These are phyloP conservation scores for Phytophthora chlamydospora DNA, from an alignment of 352 stramenopile genomes.

Conservation along the genomic window DNA sequence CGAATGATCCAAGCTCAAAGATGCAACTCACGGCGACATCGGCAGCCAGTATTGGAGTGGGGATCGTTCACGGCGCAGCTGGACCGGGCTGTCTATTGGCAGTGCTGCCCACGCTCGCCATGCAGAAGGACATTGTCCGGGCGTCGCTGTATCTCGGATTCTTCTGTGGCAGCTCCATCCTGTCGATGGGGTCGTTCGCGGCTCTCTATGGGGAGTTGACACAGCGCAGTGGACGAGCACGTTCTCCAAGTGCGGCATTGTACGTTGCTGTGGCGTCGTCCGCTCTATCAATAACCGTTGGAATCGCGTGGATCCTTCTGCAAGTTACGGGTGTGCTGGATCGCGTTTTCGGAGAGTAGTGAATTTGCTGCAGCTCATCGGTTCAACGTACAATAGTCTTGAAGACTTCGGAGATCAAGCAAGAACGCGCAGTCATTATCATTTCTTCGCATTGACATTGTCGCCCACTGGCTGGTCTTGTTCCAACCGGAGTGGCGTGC, in stretches of 20 bases:
- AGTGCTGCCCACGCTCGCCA: constrained; percentile 85
- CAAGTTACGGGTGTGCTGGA: constrained; percentile 66
- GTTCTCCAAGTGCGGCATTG: constrained; percentile 45
- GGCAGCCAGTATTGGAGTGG: constrained; percentile 54
- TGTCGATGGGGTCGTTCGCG: constrained; percentile 91
- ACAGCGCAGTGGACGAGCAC: constrained; percentile 27
- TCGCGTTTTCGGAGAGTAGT: constrained; percentile 51
- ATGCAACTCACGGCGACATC: constrained; percentile 12
- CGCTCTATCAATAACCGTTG: constrained; percentile 64
- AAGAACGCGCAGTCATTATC: no score
- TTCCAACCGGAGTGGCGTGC: no score
- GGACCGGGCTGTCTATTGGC: constrained; percentile 76
- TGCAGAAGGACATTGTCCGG: constrained; percentile 72
- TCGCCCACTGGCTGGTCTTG: no score
- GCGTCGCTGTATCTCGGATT: constrained; percentile 82
- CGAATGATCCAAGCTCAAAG: constrained; percentile 22
- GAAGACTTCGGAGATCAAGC: no score
- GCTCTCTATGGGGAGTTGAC: constrained; percentile 80
- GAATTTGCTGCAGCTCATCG: constrained; percentile 5
- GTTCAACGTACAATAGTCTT: no score
- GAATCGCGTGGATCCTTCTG: constrained; percentile 74
- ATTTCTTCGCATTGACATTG: no score
- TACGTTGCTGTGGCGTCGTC: constrained; percentile 58
- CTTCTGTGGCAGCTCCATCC: constrained; percentile 86
- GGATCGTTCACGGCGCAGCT: constrained; percentile 90